These are phyloP conservation scores for Botrytis squamosa DNA, from an alignment of 2,329 filamentous ascomycete genomes.

Conservation along the genomic window DNA sequence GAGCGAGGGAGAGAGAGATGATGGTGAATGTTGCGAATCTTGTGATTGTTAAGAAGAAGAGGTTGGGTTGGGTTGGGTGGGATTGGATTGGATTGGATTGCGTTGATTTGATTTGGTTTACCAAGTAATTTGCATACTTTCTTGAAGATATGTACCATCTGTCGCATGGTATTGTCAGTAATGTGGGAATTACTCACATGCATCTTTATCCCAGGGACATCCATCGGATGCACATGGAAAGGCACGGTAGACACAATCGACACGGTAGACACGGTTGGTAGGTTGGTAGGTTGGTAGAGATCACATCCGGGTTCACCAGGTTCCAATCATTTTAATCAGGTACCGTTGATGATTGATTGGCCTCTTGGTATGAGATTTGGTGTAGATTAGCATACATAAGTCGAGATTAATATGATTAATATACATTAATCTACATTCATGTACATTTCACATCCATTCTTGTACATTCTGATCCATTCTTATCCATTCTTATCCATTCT, in stretches of 20 bases:
- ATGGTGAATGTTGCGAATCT: neutral
- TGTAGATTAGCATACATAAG: neutral
- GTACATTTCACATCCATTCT: neutral
- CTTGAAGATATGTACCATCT: neutral
- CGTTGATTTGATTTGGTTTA: neutral
- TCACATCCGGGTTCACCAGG: neutral
- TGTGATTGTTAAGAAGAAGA: slow-evolving; percentile 3
- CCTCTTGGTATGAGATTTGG: neutral
- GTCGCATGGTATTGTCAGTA: neutral
- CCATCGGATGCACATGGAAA: neutral
- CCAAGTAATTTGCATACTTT: neutral
- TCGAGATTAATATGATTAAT: neutral
- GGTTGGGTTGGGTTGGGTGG: neutral
- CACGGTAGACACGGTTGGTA: neutral
- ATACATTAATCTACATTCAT: too few relatives aligned
- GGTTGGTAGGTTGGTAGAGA: too few relatives aligned
- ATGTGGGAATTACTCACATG: neutral
- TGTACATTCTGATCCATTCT: too few relatives aligned
- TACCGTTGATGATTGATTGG: neutral
- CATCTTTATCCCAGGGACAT: neutral
- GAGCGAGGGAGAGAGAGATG: neutral
- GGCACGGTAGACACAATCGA: neutral
- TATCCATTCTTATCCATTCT: too few relatives aligned
- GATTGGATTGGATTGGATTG: too few relatives aligned
- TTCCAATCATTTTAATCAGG: neutral